Conservation (phyloP, 2,329 filamentous ascomycete genomes). For the Tolypocladium sp. region DNA sequence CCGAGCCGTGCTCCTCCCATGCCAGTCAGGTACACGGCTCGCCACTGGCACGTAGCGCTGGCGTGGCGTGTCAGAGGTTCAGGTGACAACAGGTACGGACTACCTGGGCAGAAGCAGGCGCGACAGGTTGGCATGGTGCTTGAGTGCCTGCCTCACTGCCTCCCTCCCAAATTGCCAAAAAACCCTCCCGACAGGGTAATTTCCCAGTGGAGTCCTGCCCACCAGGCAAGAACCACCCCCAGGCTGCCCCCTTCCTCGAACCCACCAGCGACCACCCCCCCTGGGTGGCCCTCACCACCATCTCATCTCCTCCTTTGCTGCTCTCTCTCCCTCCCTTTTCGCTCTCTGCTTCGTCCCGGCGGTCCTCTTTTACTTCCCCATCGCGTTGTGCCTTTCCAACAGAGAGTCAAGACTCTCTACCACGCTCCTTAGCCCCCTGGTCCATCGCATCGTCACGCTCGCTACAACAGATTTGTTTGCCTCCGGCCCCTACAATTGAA, state of each 20-base stretch:
- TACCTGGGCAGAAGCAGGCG: neutral
- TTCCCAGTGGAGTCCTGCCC: neutral
- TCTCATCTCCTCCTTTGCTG: slow-evolving; percentile 1
- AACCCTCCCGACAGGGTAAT: neutral
- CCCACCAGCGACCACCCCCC: neutral
- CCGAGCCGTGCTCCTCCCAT: neutral
- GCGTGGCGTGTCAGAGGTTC: slow-evolving; percentile 4
- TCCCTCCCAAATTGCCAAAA: neutral
- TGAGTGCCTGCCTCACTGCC: neutral
- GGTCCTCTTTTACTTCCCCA: slow-evolving; percentile 11
- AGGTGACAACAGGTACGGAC: neutral
- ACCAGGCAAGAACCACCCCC: neutral
- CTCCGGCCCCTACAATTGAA: neutral
- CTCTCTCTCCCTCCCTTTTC: slow-evolving; percentile 11
- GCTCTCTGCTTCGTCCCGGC: slow-evolving; percentile 9
- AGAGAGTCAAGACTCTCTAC: slow-evolving; percentile 44
- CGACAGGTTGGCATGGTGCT: neutral
- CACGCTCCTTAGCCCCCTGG: slow-evolving; percentile 41
- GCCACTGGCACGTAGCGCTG: neutral
- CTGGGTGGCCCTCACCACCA: neutral
- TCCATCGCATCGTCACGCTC: slow-evolving; percentile 18
- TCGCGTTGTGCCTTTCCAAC: slow-evolving; percentile 35
- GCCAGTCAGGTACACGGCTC: neutral
- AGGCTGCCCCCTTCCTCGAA: neutral
- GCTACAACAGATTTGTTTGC: slow-evolving; percentile 7